Base-by-base conservation (phyloP, 1,284 basidiomycete genomes). In the Clitocybe nebularis region DNA sequence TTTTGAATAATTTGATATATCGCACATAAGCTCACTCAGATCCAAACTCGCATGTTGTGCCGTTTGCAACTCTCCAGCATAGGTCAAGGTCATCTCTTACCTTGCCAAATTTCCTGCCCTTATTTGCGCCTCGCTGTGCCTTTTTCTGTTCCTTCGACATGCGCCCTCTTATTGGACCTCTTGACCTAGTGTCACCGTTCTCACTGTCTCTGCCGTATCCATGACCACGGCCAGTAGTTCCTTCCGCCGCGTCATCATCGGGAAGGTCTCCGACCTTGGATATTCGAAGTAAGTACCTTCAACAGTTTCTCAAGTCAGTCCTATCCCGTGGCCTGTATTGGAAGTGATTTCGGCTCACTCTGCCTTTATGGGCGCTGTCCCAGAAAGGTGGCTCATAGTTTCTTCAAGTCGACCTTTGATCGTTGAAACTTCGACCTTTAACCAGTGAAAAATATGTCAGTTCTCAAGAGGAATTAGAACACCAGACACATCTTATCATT, bases 161-260 rank as follows among this genome's bases (percentile, higher is more conserved):
- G 44, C 74, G 75, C 53, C 71, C 69, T 24, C 71, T 61, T 32
- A 62, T 55, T 45, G 65, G 46, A 46, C 64, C 45, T 53, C 62
- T 46, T 49, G 46, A 36, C 58, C 63, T 34, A 34, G 30, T n/a
- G 17, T 51, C 60, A 11, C 59, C 53, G 10, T 54, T 46, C 9
- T 47, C 52, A 23, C 60, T 62, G 32, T 57, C 58, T 19, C 51
- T 53, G 41, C 46, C 48, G 36, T 43, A 49, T 36, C 49, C 58
- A 34, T 50, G 66, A 41, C 53, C 45, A 50, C 68, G 69, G 13
- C 67, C 69, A 0, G 76, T 77, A 7, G 67, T 67, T 9, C 79
- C 82, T 57, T 91, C 89, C 4, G 87, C 86, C 3, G 77, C 79
- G 56, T 91, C 88, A 54, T 92, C 89, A 55, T 89, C 85, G 7